phyloP scores from a whole-genome alignment of 805 yeast genomes.

The Wickerhamiella brachini region DNA sequence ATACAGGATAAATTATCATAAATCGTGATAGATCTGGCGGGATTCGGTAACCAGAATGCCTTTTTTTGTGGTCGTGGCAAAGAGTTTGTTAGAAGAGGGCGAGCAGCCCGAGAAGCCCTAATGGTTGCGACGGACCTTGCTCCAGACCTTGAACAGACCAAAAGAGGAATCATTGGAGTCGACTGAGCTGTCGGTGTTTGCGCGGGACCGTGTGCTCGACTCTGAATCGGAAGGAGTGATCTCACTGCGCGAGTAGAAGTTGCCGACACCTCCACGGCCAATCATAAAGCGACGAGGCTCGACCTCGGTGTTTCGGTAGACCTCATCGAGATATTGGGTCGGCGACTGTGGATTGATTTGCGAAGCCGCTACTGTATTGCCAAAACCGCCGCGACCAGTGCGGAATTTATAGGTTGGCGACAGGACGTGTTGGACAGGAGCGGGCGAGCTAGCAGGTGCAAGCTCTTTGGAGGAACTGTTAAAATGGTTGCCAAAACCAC shows the following conservation, averaged over 20 bases:
- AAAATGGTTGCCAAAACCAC: constrained; percentile 22
- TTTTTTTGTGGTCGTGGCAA: too few relatives aligned
- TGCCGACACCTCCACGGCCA: constrained; percentile 28
- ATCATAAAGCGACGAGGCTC: constrained; percentile 23
- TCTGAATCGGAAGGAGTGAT: background rate
- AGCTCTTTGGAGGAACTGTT: background rate
- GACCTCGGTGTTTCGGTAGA: constrained; percentile 20
- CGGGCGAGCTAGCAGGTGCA: constrained; percentile 12
- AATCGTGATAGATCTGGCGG: too few relatives aligned
- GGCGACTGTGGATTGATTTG: constrained; percentile 21
- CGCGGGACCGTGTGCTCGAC: background rate
- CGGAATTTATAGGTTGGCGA: constrained; percentile 24
- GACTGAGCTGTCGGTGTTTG: background rate
- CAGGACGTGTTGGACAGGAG: constrained; percentile 25
- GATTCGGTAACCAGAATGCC: too few relatives aligned
- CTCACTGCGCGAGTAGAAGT: constrained; percentile 15
- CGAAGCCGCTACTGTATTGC: constrained; percentile 23
- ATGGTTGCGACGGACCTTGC: background rate
- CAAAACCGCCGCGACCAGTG: constrained; percentile 29
- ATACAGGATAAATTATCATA: too few relatives aligned
- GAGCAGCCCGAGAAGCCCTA: too few relatives aligned
- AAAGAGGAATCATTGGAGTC: background rate
- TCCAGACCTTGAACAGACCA: background rate
- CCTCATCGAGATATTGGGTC: constrained; percentile 23
- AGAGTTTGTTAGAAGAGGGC: too few relatives aligned